Conservation (phyloP, 2,329 filamentous ascomycete species). For the Fusarium sp. region DNA sequence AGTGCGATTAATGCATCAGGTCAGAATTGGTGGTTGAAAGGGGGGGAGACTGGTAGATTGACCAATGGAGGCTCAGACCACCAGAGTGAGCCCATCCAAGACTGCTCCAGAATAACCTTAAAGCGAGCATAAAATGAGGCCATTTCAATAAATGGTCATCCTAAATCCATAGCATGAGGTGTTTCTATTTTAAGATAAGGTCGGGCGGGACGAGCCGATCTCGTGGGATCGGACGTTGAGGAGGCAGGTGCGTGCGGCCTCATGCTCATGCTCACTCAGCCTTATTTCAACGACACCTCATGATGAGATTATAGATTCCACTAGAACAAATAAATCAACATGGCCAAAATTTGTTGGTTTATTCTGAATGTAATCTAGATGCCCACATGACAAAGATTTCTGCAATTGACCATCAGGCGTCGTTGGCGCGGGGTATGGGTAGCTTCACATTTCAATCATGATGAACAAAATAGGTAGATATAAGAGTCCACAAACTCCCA, state of each 20-base stretch:
- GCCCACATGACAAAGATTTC: background rate
- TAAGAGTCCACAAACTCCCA: constrained; percentile 41
- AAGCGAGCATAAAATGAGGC: background rate
- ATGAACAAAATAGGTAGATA: constrained; percentile 6
- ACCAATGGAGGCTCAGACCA: background rate
- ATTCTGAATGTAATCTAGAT: too few relatives aligned
- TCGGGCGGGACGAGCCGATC: background rate
- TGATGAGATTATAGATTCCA: background rate
- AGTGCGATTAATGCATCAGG: too few relatives aligned
- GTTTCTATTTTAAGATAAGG: constrained; percentile 9
- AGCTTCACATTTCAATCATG: constrained; percentile 1
- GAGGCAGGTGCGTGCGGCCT: background rate
- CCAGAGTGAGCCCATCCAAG: background rate
- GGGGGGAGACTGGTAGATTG: too few relatives aligned
- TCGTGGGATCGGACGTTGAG: background rate
- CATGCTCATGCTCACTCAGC: background rate
- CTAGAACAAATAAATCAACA: fast-evolving
- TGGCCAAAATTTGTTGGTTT: too few relatives aligned
- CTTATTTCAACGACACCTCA: constrained; percentile 1
- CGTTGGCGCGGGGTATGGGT: background rate
- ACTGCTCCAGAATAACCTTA: background rate
- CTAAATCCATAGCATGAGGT: background rate
- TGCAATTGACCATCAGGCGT: background rate
- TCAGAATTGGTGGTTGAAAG: too few relatives aligned
- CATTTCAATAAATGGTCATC: background rate